Evolutionary conservation across 352 stramenopile genomes (phyloP).

Genomic region (Phytophthora cryptogea): DNA sequence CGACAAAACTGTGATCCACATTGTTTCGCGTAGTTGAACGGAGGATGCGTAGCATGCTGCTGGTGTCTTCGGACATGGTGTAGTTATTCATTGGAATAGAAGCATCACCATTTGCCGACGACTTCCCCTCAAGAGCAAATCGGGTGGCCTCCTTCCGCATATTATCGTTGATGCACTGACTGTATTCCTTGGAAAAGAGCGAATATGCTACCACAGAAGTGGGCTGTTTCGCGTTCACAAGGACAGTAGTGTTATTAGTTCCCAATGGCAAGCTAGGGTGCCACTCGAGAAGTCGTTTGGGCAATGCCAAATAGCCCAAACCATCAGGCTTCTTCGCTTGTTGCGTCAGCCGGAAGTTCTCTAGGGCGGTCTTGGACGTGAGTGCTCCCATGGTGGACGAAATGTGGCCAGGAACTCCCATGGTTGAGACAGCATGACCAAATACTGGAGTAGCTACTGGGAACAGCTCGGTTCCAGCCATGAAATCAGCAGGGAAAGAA

Average conservation of each 20-base stretch:
- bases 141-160: conserved; percentile 56
- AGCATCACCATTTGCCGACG: conserved; percentile 36
- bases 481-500: conserved; percentile 64
- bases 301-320: conserved; percentile 76
- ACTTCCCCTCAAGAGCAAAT: conserved; percentile 40
- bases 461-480: conserved; percentile 35
- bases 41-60: conserved; percentile 68
- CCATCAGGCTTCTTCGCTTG: conserved; percentile 64
- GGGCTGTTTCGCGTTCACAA: conserved; percentile 81
- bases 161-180: conserved; percentile 71
- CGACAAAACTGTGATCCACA: conserved; percentile 84
- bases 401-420: conserved; percentile 45
- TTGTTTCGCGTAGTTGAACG: conserved; percentile 76
- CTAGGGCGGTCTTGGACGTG: conserved; percentile 59
- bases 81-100: conserved; percentile 27
- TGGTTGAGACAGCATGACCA: conserved; percentile 24
- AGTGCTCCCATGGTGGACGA: conserved; percentile 73
- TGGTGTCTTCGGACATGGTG: conserved; percentile 34
- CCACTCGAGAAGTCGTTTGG: conserved; percentile 80
- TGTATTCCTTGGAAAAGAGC: conserved; percentile 84
- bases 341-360: conserved; percentile 67
- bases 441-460: conserved; percentile 13
- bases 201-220: conserved; percentile 89
- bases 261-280: conserved; percentile 78
- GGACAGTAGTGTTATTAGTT: conserved; percentile 70